Evolutionary conservation across 2,329 filamentous ascomycete species (phyloP), one percentile per base, ranked within the genome.

Genomic region (Aspergillus chevalieri): DNA sequence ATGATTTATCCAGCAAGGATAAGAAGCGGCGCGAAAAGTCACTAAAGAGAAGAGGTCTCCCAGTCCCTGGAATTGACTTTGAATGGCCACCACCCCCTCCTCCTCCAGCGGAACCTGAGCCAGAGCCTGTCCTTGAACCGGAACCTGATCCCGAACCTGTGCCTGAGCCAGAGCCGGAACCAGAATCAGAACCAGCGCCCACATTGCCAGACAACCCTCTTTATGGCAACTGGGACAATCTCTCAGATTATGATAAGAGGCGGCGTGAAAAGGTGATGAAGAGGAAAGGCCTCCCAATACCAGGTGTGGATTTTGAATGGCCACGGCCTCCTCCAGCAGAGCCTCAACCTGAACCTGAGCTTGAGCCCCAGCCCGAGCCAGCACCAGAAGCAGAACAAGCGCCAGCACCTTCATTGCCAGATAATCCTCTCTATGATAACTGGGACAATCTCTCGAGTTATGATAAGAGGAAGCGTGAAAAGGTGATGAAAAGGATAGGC

Each of bases 401-500:
- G 30, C 47, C 53, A 33, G 56, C 52, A 7, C 63, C 62, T 8
- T 57, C 57, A 21, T 58, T 68, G 50, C 64, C 65, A 36, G 66
- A 68, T 24, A 69, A 70, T 34, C 66, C 70, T 39, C 54, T 66
- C 2, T 66, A 69, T 41, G 65, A 69, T 10, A 55, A 57, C 7
- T 73, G 67, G 65, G 53, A 57, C 6, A 59, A 51, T 12, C 59
- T 69, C 48, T 64, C 62, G 19, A 65, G 67, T 1, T 72, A 73
- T 48, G 70, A 75, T 6, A 72, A 74, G 46, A 75, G 77, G 57
- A 72, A 71, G 54, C 70, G 71, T 48, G 68, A 72, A 44, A 65
- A 62, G 47, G 53, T 56, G 26, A 28, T 65, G 7, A 53, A 51
- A 3, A 58, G 55, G 34, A 65, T 61, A 47, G 63, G 55, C 43